phyloP scores from a whole-genome alignment of 306 rosid genomes.

The Psophocarpus tetragonolobus region DNA sequence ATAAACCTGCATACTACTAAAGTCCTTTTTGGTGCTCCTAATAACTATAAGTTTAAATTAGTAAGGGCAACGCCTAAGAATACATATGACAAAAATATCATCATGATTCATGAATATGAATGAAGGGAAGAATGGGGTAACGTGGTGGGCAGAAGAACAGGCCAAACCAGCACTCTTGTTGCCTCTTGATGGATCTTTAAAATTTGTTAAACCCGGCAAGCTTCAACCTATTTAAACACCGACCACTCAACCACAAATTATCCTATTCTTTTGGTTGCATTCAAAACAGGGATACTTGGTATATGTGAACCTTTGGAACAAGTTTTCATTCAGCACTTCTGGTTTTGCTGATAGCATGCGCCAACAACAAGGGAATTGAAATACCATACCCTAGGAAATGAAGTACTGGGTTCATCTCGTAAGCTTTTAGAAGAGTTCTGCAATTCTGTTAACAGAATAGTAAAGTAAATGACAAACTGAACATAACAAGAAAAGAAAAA shows the following conservation, averaged over 20 bases:
- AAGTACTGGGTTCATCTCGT: conserved; percentile 82
- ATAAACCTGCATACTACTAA: neutral
- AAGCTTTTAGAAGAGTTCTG: conserved; percentile 77
- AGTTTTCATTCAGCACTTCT: conserved; percentile 41
- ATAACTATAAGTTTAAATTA: neutral
- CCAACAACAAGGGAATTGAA: conserved; percentile 69
- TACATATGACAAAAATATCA: neutral
- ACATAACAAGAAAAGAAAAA: neutral
- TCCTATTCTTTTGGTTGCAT: conserved; percentile 10
- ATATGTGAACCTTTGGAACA: neutral
- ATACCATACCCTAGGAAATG: conserved; percentile 70
- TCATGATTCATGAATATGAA: no score
- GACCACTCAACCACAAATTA: neutral
- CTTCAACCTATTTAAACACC: conserved; percentile 19
- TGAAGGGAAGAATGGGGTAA: neutral
- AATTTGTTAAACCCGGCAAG: neutral
- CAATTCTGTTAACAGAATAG: conserved; percentile 61
- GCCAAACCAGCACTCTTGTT: conserved; percentile 3
- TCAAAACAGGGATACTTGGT: neutral
- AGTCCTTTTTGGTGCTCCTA: conserved; percentile 5
- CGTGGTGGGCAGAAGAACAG: neutral
- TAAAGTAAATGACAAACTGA: conserved; percentile 24
- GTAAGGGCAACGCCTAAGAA: neutral
- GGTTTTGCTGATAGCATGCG: conserved; percentile 54
- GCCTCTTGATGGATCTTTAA: neutral